A percentile compares a stretch with the other conserved stretches of the same genome.
Evolutionary conservation across 2,329 filamentous ascomycete species (phyloP).

Genomic region (Xylaria sp.): DNA sequence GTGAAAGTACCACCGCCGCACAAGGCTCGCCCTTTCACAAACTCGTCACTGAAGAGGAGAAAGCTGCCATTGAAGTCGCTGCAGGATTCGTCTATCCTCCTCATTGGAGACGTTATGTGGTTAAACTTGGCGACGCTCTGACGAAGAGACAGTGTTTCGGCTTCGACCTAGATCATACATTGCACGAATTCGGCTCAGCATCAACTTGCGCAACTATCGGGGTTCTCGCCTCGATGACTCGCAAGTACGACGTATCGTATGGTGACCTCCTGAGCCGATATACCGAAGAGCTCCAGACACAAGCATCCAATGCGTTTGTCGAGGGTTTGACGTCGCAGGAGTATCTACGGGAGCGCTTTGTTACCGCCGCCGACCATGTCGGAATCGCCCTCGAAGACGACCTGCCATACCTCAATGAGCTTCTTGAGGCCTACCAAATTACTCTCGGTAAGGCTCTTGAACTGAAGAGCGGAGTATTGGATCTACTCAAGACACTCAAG

Average conservation of each 20-base stretch:
- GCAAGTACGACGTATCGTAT: conserved; percentile 13
- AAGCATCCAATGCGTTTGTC: conserved; percentile 38
- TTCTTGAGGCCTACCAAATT: conserved; percentile 31
- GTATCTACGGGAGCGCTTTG: conserved; percentile 39
- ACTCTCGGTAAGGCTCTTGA: conserved; percentile 28
- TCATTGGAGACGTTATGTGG: not conserved
- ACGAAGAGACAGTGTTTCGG: conserved; percentile 35
- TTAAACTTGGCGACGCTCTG: conserved; percentile 12
- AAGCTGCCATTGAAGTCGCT: not conserved
- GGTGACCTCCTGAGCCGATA: conserved; percentile 29
- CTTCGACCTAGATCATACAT: conserved; percentile 46
- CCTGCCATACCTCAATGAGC: conserved; percentile 18
- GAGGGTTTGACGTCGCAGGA: conserved; percentile 41
- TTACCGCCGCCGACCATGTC: conserved; percentile 30
- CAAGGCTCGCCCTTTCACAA: not conserved
- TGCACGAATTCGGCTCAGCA: conserved; percentile 42
- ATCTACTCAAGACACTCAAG: conserved; percentile 34
- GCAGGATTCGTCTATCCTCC: not conserved
- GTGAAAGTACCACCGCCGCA: not conserved
- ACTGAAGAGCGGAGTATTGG: conserved; percentile 35
- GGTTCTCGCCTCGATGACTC: conserved; percentile 32
- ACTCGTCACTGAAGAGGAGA: not conserved
- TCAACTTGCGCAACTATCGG: conserved; percentile 33
- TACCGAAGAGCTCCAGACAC: conserved; percentile 30
- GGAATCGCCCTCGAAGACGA: conserved; percentile 14